Conservation (phyloP, 805 yeast species). For the Nakazawaea holstii region DNA sequence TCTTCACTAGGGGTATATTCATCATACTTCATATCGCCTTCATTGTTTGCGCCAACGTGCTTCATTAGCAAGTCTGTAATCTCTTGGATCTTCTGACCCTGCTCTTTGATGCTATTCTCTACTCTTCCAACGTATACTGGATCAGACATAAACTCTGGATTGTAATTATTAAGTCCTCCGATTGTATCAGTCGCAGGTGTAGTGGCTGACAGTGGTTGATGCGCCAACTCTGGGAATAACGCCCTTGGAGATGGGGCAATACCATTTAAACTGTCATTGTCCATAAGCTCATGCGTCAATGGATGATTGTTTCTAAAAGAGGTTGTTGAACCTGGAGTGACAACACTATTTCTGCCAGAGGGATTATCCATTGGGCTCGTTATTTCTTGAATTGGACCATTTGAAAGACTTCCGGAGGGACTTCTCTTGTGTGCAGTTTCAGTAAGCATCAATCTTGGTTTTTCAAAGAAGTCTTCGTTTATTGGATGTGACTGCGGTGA, state of each 20-base stretch:
- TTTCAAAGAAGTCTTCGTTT: conserved; percentile 1
- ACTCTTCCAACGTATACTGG: conserved; percentile 30
- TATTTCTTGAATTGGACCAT: conserved; percentile 2
- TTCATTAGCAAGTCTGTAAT: conserved; percentile 52
- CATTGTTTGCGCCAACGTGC: conserved; percentile 15
- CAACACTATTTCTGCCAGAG: conserved; percentile 12
- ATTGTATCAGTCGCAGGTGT: background rate
- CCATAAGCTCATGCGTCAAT: conserved; percentile 11
- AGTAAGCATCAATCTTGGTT: conserved; percentile 13
- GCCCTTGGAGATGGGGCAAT: conserved; percentile 21
- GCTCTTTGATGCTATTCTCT: conserved; percentile 41
- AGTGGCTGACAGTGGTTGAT: background rate
- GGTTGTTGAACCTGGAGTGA: background rate
- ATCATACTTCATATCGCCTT: conserved; percentile 1
- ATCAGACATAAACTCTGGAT: conserved; percentile 16
- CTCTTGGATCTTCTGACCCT: conserved; percentile 48
- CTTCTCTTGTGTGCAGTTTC: conserved; percentile 7
- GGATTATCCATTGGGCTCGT: conserved; percentile 23
- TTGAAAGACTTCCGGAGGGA: background rate
- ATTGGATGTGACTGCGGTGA: background rate
- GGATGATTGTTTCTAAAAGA: conserved; percentile 6
- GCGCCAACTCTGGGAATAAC: conserved; percentile 21
- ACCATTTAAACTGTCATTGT: conserved; percentile 12
- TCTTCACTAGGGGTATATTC: conserved; percentile 14
- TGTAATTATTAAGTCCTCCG: conserved; percentile 1